Conservation (phyloP, 768 basidiomycete genomes). For the Lactifluus volemus region DNA sequence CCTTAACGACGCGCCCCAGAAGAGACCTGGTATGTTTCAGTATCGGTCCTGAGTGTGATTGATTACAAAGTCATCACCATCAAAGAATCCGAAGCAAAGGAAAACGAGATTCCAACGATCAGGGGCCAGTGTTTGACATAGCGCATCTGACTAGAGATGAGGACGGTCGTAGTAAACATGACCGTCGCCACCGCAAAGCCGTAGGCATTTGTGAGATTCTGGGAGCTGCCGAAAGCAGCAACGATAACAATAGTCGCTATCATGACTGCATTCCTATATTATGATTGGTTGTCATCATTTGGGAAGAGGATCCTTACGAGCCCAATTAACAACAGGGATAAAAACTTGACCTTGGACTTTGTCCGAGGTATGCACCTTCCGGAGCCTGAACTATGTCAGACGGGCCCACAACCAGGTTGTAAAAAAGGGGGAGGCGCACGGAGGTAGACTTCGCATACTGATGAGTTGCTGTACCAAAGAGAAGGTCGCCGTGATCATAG, state of each 20-base stretch:
- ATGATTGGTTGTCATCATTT: not conserved
- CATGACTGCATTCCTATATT: constrained; percentile 30
- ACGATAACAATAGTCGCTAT: constrained; percentile 46
- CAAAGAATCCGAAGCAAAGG: constrained; percentile 52
- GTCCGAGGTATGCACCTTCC: constrained; percentile 53
- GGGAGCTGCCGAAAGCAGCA: constrained; percentile 45
- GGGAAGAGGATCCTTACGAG: constrained; percentile 23
- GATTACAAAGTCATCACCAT: constrained; percentile 30
- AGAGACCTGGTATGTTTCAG: constrained; percentile 30
- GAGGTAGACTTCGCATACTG: constrained; percentile 49
- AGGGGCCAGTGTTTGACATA: constrained; percentile 45
- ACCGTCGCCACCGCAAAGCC: constrained; percentile 59
- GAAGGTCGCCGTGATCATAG: constrained; percentile 63
- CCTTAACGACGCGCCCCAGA: constrained; percentile 55
- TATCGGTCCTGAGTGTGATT: not conserved
- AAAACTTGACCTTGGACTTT: constrained; percentile 57
- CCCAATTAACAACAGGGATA: constrained; percentile 55
- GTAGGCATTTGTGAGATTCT: constrained; percentile 49
- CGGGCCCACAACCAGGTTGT: not conserved
- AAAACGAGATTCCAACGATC: constrained; percentile 39
- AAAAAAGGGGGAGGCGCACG: constrained; percentile 22
- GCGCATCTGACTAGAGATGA: constrained; percentile 49
- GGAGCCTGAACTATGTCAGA: constrained; percentile 25
- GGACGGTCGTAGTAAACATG: constrained; percentile 51
- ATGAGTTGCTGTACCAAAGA: constrained; percentile 56